A percentile compares a stretch with the other conserved stretches of the same genome.
phyloP scores from a whole-genome alignment of 192 early-diverging fungal species.

The Gryganskiella cystojenkinii region DNA sequence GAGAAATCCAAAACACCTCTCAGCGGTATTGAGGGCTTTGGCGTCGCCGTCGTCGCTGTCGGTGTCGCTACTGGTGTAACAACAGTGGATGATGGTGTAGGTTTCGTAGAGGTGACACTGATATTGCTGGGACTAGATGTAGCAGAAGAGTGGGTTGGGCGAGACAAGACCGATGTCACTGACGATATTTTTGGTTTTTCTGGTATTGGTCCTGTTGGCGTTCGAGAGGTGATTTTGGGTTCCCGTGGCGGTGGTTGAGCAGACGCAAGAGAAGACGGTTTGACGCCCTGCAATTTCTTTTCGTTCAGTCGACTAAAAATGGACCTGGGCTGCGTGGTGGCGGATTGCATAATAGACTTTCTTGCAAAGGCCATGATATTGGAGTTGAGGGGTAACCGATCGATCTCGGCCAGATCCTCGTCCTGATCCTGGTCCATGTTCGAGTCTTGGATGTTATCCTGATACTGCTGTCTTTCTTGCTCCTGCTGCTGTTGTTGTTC shows the following conservation, averaged over 20 bases:
- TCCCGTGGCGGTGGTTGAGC: neutral
- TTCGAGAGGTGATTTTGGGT: neutral
- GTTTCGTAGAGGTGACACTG: neutral
- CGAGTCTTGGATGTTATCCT: too few relatives aligned
- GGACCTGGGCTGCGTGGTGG: constrained; percentile 10
- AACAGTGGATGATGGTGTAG: neutral
- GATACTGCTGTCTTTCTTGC: neutral
- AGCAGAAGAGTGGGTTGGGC: neutral
- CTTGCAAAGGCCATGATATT: constrained; percentile 36
- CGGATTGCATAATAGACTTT: constrained; percentile 38
- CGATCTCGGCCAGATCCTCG: neutral
- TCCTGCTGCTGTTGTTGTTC: neutral
- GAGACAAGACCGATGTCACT: neutral
- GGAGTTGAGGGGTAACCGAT: neutral
- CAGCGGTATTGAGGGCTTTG: neutral
- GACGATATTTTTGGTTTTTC: neutral
- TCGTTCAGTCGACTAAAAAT: constrained; percentile 23
- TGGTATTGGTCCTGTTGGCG: neutral
- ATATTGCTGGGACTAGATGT: neutral
- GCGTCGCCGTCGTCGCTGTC: neutral
- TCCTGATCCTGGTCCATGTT: neutral
- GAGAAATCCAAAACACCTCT: neutral
- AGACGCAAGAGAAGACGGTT: neutral
- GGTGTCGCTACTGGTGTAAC: neutral
- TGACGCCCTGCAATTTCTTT: neutral